Conservation (phyloP, 2,329 filamentous ascomycete genomes). For the Phialophora verrucosa region DNA sequence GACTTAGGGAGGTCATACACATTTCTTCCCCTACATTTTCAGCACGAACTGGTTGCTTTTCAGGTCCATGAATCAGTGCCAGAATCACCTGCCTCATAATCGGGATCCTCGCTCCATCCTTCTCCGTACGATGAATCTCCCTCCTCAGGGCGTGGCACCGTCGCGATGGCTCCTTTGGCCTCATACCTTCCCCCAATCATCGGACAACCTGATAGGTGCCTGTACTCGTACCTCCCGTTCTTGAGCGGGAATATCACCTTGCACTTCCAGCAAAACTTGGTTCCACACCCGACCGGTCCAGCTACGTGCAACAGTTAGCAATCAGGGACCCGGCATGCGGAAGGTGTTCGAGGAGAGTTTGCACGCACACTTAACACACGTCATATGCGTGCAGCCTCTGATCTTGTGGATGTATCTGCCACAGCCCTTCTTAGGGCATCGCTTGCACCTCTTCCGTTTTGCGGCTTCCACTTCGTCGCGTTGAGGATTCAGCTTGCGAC, state of each 20-base stretch:
- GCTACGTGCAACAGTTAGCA: neutral
- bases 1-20: neutral
- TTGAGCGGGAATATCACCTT: slow-evolving; percentile 5
- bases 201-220: neutral
- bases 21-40: neutral
- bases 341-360: neutral
- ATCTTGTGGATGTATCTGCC: neutral
- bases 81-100: slow-evolving; percentile 1
- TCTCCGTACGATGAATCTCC: neutral
- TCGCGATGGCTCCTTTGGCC: neutral
- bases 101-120: neutral
- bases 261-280: slow-evolving; percentile 7
- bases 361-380: slow-evolving; percentile 4
- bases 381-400: slow-evolving; percentile 7
- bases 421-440: slow-evolving; percentile 2
- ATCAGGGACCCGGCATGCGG: neutral
- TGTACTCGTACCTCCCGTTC: slow-evolving; percentile 6
- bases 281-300: neutral
- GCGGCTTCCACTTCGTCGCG: slow-evolving; percentile 2
- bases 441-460: neutral
- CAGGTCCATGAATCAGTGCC: slow-evolving; percentile 1
- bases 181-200: neutral
- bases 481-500: slow-evolving; percentile 2
- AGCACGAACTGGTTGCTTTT: neutral
- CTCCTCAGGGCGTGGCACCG: neutral